Conservation (phyloP, 2,329 filamentous ascomycete species). For the Penicillium sp. region DNA sequence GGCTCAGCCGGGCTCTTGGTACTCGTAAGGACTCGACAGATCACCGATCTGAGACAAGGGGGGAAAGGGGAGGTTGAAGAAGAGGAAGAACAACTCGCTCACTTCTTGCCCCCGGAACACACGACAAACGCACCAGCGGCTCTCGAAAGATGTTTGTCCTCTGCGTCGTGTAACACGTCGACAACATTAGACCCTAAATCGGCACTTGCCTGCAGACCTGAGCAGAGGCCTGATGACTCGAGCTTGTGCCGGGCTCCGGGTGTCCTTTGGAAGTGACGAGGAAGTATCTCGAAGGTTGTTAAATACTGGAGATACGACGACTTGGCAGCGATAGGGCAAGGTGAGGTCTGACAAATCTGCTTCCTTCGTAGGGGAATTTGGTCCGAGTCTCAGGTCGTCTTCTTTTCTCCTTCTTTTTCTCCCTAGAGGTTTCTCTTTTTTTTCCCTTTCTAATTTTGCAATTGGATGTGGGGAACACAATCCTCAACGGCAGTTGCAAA, state of each 20-base stretch:
- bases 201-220: slow-evolving; percentile 24
- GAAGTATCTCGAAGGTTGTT: neutral
- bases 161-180: slow-evolving; percentile 34
- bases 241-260: slow-evolving; percentile 6
- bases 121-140: slow-evolving; percentile 29
- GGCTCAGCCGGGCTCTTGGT: slow-evolving; percentile 2
- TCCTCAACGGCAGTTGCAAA: slow-evolving; percentile 29
- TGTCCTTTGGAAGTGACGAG: neutral
- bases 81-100: slow-evolving; percentile 8
- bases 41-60: neutral
- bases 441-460: slow-evolving; percentile 9
- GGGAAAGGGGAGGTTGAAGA: slow-evolving; percentile 7
- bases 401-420: slow-evolving; percentile 6
- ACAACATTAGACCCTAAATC: slow-evolving; percentile 30
- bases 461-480: slow-evolving; percentile 23
- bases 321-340: neutral
- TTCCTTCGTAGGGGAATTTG: neutral
- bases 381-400: slow-evolving; percentile 1
- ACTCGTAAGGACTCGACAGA: slow-evolving; percentile 9
- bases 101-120: slow-evolving; percentile 8
- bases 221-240: slow-evolving; percentile 21
- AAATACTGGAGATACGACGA: neutral
- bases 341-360: neutral
- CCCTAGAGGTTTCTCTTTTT: neutral
- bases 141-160: slow-evolving; percentile 35